Conservation (phyloP, 495 filamentous ascomycete species). For the Tuber aestivum region DNA sequence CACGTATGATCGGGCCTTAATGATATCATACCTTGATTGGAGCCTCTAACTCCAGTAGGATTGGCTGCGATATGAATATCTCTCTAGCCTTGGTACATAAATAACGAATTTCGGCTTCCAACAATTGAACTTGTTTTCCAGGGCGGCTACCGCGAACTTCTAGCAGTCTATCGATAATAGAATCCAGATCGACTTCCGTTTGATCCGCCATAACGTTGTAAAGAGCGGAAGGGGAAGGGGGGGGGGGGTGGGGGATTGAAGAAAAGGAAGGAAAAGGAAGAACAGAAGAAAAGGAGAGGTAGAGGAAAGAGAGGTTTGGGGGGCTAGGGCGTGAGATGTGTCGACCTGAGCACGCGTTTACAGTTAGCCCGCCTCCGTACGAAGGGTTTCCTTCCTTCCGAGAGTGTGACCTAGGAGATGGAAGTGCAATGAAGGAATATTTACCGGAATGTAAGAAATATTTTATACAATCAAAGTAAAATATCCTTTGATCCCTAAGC, state of each 20-base stretch:
- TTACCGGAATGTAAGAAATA: conserved; percentile 1
- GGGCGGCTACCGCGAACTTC: conserved; percentile 97
- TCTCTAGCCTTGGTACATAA: conserved; percentile 98
- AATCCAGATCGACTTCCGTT: conserved; percentile 96
- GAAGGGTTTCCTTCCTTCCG: conserved; percentile 12
- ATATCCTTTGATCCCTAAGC: conserved; percentile 8
- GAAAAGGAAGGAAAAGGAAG: conserved; percentile 31
- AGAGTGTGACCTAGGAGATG: neutral
- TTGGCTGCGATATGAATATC: conserved; percentile 99
- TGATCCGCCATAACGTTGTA: conserved; percentile 75
- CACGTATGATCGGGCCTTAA: conserved; percentile 7
- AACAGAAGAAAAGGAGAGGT: conserved; percentile 28
- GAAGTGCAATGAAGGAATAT: conserved; percentile 1
- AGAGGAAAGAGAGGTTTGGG: conserved; percentile 22
- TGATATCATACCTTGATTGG: conserved; percentile 81
- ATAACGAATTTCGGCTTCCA: conserved; percentile 94
- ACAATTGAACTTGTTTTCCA: conserved; percentile 94
- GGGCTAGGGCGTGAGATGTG: conserved; percentile 28
- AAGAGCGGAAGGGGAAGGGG: conserved; percentile 24
- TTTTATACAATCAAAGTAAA: conserved; percentile 4
- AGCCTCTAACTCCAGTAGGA: conserved; percentile 92
- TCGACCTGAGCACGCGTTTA: conserved; percentile 38
- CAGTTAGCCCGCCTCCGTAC: conserved; percentile 16
- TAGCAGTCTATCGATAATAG: conserved; percentile 95
- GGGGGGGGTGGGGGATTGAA: neutral